A percentile compares a stretch with the other conserved stretches of the same genome.
phyloP scores from a whole-genome alignment of 2,329 filamentous ascomycete genomes.

The Tetracladium maxilliforme region DNA sequence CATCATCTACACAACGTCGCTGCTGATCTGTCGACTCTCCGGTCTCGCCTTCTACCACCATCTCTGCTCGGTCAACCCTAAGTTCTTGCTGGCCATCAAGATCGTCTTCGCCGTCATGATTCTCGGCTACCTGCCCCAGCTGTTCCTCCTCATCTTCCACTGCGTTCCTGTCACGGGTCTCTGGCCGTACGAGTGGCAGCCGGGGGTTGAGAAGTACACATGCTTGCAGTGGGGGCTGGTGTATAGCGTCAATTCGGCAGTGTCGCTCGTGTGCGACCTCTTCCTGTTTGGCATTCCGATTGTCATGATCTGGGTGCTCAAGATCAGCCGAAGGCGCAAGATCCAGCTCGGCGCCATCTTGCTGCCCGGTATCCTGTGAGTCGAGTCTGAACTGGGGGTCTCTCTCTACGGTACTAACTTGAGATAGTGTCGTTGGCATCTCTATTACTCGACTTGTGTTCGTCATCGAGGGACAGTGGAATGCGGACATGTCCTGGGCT shows the following conservation, averaged over 20 bases:
- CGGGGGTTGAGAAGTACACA: conserved; percentile 19
- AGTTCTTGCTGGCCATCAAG: conserved; percentile 19
- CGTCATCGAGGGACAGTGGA: conserved; percentile 8
- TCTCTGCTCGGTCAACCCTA: conserved; percentile 21
- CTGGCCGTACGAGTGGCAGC: conserved; percentile 35
- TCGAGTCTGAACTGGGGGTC: conserved; percentile 1
- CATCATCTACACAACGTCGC: conserved; percentile 32
- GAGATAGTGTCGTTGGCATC: conserved; percentile 2
- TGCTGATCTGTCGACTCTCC: conserved; percentile 32
- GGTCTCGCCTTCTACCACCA: conserved; percentile 35
- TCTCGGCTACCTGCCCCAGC: conserved; percentile 28
- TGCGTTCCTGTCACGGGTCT: conserved; percentile 31
- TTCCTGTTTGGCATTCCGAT: conserved; percentile 33
- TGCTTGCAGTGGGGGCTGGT: conserved; percentile 35
- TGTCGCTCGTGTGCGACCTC: conserved; percentile 33
- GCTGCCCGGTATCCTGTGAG: conserved; percentile 31
- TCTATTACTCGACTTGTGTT: conserved; percentile 4
- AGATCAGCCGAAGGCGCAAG: conserved; percentile 26
- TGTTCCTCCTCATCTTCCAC: conserved; percentile 34
- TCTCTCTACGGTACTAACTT: background rate
- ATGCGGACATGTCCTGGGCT: conserved; percentile 8
- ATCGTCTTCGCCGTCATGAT: conserved; percentile 20
- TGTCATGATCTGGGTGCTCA: conserved; percentile 27
- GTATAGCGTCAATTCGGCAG: conserved; percentile 31
- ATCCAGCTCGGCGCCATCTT: conserved; percentile 30